Evolutionary conservation across 2,329 filamentous ascomycete genomes (phyloP).

Genomic region (Scedosporium minutisporum): DNA sequence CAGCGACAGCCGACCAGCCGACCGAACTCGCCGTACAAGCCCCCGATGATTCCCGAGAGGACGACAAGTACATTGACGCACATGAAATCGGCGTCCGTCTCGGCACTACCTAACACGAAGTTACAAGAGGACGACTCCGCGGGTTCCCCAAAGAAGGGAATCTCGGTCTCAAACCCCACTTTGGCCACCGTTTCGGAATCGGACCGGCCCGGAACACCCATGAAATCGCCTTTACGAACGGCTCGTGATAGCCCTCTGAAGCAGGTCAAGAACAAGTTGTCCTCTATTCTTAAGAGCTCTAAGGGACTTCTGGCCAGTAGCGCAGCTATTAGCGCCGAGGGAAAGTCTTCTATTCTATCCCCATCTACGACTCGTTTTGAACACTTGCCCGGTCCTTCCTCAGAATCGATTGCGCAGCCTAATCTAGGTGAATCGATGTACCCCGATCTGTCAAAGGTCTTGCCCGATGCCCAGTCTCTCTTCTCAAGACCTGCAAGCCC

Average conservation of each 20-base stretch:
- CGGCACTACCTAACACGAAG: slow-evolving; percentile 22
- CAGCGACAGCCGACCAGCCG: slow-evolving; percentile 23
- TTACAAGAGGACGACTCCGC: slow-evolving; percentile 21
- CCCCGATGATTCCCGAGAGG: slow-evolving; percentile 19
- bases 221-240: slow-evolving; percentile 46
- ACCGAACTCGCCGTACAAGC: slow-evolving; percentile 25
- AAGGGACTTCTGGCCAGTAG: slow-evolving; percentile 78
- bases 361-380: slow-evolving; percentile 40
- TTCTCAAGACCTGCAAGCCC: slow-evolving; percentile 24
- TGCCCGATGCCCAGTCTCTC: slow-evolving; percentile 11
- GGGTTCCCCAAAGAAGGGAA: slow-evolving; percentile 43
- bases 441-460: slow-evolving; percentile 34
- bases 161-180: slow-evolving; percentile 49
- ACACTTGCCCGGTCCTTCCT: slow-evolving; percentile 33
- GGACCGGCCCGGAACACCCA: slow-evolving; percentile 34
- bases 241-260: slow-evolving; percentile 72
- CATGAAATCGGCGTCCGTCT: slow-evolving; percentile 55
- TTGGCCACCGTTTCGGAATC: slow-evolving; percentile 38
- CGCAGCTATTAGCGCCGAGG: slow-evolving; percentile 52
- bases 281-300: slow-evolving; percentile 81
- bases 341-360: slow-evolving; percentile 47
- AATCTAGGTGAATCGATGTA: slow-evolving; percentile 29
- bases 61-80: slow-evolving; percentile 33
- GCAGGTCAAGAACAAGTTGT: slow-evolving; percentile 85
- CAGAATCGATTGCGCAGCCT: slow-evolving; percentile 31